phyloP scores from a whole-genome alignment of 169 alveolate genomes.

The Plasmodium chabaudi region DNA sequence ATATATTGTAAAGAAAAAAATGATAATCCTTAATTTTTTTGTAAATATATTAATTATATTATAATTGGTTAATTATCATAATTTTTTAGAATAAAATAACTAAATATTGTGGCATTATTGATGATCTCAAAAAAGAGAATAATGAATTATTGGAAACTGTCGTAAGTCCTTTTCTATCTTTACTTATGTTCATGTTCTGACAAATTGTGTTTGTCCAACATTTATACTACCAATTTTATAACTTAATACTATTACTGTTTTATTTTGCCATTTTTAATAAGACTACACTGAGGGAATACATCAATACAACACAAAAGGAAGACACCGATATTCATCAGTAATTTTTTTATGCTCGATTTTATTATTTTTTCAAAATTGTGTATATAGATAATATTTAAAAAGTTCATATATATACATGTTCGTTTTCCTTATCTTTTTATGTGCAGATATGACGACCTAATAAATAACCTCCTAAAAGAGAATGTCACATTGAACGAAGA shows the following conservation, averaged over 20 bases:
- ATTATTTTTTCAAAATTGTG: not conserved
- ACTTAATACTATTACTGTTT: not conserved
- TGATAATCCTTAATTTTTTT: not conserved
- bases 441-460: slow-evolving; percentile 55
- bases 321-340: slow-evolving; percentile 51
- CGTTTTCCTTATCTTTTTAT: not conserved
- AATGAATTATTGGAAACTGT: slow-evolving; percentile 9
- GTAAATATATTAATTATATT: too few species aligned
- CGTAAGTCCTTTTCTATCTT: slow-evolving; percentile 16
- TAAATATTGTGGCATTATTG: slow-evolving; percentile 18
- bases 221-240: not conserved
- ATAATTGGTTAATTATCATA: not conserved
- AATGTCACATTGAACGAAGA: slow-evolving; percentile 44
- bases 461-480: slow-evolving; percentile 55
- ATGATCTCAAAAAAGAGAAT: slow-evolving; percentile 53
- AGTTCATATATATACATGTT: not conserved
- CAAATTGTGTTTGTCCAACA: not conserved
- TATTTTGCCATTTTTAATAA: not conserved
- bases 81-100: slow-evolving; percentile 37
- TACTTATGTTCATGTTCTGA: not conserved
- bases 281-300: slow-evolving; percentile 39
- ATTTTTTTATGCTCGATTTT: not conserved
- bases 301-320: slow-evolving; percentile 13
- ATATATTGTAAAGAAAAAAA: not conserved
- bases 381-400: not conserved